Conservation (phyloP, 257 asterid species). For the Lantana camara region DNA sequence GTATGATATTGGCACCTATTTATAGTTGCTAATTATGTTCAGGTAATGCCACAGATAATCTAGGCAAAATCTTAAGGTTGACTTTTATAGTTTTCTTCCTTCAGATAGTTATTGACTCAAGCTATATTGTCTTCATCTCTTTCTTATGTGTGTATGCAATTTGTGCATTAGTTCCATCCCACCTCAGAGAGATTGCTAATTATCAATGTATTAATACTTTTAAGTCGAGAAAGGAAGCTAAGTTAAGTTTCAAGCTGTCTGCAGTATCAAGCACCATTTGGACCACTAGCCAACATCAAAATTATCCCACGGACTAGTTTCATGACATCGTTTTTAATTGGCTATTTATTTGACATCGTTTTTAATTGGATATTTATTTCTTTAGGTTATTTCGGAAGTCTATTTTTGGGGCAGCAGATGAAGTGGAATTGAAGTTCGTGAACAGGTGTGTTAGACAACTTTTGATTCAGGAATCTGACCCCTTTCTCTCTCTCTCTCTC, state of each 20-base stretch:
- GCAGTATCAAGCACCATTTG: constrained; percentile 9
- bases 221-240: background rate
- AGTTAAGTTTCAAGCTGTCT: constrained; percentile 9
- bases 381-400: constrained; percentile 83
- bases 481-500: constrained; percentile 1
- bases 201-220: background rate
- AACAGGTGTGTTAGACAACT: constrained; percentile 56
- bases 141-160: background rate
- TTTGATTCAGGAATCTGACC: constrained; percentile 18
- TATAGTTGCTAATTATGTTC: constrained; percentile 20
- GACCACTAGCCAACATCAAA: background rate
- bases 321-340: constrained; percentile 17
- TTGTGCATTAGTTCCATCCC: background rate
- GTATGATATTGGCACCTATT: constrained; percentile 7
- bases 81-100: background rate
- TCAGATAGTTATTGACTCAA: background rate
- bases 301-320: constrained; percentile 19
- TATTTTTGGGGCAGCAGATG: constrained; percentile 96
- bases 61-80: background rate
- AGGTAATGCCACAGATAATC: background rate
- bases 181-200: background rate
- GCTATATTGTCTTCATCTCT: background rate
- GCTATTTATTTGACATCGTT: too few species aligned
- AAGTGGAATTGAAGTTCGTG: constrained; percentile 89
- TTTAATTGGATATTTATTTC: constrained; percentile 15